A percentile compares a stretch with the other conserved stretches of the same genome.
phyloP scores from a whole-genome alignment of 2,329 filamentous ascomycete species.

The Cercospora sp. region DNA sequence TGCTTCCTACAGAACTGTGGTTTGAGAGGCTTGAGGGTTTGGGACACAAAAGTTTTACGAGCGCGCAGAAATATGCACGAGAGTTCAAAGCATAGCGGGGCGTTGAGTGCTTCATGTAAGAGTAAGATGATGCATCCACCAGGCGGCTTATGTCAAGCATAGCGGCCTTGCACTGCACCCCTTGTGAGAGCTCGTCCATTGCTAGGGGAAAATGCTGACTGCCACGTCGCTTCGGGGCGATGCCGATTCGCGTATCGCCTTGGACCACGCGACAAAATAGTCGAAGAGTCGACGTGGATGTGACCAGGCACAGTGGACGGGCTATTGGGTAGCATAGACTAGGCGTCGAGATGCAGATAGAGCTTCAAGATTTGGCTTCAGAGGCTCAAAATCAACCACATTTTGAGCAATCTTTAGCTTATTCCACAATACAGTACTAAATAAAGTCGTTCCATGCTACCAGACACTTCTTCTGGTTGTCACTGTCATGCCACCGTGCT shows the following conservation, averaged over 20 bases:
- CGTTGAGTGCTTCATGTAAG: constrained; percentile 17
- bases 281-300: neutral
- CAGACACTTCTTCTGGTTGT: neutral
- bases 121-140: neutral
- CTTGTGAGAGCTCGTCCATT: neutral
- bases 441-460: neutral
- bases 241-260: neutral
- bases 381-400: neutral
- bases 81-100: constrained; percentile 24
- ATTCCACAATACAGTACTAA: neutral
- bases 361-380: neutral
- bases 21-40: constrained; percentile 33
- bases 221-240: neutral
- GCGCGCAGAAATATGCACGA: constrained; percentile 7
- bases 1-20: constrained; percentile 81
- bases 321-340: neutral
- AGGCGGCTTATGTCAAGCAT: neutral
- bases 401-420: neutral
- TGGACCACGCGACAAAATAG: neutral
- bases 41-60: neutral
- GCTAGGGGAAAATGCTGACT: neutral
- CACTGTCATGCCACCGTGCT: neutral
- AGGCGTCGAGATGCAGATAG: neutral
- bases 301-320: neutral
- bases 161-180: neutral